Conservation (phyloP, 306 rosid species). For the Acacia melanoxylon region DNA sequence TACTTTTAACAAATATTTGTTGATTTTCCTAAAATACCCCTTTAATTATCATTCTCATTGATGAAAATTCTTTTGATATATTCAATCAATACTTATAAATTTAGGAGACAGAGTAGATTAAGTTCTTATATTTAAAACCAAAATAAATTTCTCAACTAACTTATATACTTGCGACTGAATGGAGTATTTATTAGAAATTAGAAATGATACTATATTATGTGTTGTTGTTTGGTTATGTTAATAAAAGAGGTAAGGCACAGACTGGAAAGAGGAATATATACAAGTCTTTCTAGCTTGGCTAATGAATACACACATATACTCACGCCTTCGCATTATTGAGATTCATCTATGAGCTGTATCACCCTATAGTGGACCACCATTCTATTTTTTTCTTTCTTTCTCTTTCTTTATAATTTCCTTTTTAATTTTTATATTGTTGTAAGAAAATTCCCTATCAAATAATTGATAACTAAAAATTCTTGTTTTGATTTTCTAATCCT, state of each 20-base stretch:
- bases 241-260: neutral
- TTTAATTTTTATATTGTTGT: neutral
- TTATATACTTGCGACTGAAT: no score
- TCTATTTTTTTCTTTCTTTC: neutral
- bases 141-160: no score
- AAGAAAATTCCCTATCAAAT: neutral
- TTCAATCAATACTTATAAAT: no score
- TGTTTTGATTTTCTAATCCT: neutral
- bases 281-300: conserved; percentile 19
- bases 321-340: conserved; percentile 6
- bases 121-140: no score
- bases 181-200: neutral
- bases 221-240: neutral
- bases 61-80: no score
- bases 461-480: neutral
- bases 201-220: neutral
- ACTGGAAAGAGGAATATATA: conserved; percentile 2
- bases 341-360: conserved; percentile 19
- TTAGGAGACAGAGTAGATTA: no score
- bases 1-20: no score
- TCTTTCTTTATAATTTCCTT: neutral
- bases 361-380: neutral
- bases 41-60: no score
- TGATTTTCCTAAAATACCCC: no score
- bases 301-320: neutral